Evolutionary conservation across 306 rosid species (phyloP).

Genomic region (Argentina anserina): DNA sequence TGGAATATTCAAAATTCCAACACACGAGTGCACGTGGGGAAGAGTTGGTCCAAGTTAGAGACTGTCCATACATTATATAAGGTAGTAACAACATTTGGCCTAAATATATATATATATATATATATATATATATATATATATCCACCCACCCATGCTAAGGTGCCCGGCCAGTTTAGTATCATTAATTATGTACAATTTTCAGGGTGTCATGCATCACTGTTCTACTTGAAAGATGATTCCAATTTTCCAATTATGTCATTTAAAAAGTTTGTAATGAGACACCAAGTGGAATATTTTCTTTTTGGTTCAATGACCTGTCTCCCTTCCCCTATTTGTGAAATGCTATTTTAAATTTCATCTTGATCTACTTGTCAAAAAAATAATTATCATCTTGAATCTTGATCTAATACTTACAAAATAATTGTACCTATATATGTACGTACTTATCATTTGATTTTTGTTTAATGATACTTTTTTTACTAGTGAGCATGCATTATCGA

Average conservation of each 20-base stretch:
- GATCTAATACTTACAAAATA: background rate
- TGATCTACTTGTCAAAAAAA: constrained; percentile 6
- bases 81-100: constrained; percentile 16
- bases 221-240: background rate
- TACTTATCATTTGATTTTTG: background rate
- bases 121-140: background rate
- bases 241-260: background rate
- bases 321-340: background rate
- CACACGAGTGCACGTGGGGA: constrained; percentile 28
- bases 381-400: background rate
- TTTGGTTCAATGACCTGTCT: constrained; percentile 5
- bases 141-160: constrained; percentile 14
- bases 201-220: background rate
- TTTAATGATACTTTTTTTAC: constrained; percentile 2
- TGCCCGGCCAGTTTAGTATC: constrained; percentile 11
- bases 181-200: background rate
- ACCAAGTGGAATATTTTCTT: constrained; percentile 22
- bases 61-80: background rate
- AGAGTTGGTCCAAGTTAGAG: constrained; percentile 9
- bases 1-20: constrained; percentile 30
- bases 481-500: background rate
- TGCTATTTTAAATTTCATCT: background rate
- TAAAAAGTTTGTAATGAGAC: background rate
- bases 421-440: background rate
- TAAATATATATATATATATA: background rate